Conservation (phyloP, 768 basidiomycete genomes). For the Tulasnella sp. region DNA sequence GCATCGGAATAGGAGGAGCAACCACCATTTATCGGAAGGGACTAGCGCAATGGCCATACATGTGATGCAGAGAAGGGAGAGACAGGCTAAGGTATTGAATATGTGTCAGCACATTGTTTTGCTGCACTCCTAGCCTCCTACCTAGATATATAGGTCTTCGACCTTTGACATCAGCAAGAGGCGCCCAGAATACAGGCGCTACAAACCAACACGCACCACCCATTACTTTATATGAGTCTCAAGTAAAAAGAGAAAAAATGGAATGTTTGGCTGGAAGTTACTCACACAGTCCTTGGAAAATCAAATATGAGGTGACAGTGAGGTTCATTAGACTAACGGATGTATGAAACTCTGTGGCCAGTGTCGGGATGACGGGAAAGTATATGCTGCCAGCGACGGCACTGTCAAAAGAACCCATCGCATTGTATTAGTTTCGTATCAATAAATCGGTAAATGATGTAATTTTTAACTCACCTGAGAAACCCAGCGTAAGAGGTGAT, state of each 20-base stretch:
- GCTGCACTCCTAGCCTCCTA: no score
- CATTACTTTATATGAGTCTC: neutral
- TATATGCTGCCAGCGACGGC: constrained; percentile 27
- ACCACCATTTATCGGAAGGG: constrained; percentile 57
- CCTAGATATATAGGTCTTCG: constrained; percentile 18
- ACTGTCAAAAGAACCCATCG: neutral
- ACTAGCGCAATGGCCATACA: constrained; percentile 52
- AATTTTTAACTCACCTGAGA: neutral
- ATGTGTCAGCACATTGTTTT: no score
- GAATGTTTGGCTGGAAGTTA: neutral
- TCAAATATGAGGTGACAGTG: constrained; percentile 26
- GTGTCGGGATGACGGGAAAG: constrained; percentile 26
- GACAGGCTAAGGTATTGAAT: constrained; percentile 43
- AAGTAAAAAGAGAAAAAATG: neutral
- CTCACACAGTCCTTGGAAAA: constrained; percentile 15
- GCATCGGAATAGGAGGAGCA: constrained; percentile 68
- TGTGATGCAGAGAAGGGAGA: constrained; percentile 49
- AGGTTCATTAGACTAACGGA: constrained; percentile 24
- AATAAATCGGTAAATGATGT: no score
- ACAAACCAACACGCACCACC: neutral
- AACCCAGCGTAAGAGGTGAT: constrained; percentile 11
- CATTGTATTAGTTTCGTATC: no score
- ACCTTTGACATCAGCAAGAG: constrained; percentile 18
- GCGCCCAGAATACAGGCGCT: constrained; percentile 26
- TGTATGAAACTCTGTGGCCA: constrained; percentile 23